Conservation (phyloP, 23 red algal genomes). For the Gracilaria caudata region DNA sequence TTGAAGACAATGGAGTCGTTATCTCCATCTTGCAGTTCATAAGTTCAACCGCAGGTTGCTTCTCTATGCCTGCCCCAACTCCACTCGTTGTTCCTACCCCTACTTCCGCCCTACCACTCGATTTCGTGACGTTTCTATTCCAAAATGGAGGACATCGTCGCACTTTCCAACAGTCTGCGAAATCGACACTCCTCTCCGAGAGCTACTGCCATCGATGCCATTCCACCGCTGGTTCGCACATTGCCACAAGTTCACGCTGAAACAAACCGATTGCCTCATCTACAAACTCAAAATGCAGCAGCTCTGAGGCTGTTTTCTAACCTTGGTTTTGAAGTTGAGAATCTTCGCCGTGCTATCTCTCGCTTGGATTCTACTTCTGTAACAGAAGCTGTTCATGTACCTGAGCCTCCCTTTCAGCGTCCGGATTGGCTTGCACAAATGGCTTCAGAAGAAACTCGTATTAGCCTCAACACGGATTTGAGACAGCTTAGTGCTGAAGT, state of each 20-base stretch:
- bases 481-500: constrained; percentile 1
- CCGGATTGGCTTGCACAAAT: constrained; percentile 22
- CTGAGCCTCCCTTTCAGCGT: constrained; percentile 8
- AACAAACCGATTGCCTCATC: constrained; percentile 28
- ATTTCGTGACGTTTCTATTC: neutral
- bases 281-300: constrained; percentile 18
- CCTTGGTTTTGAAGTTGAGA: constrained; percentile 41
- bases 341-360: constrained; percentile 24
- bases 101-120: neutral
- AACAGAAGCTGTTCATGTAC: constrained; percentile 10
- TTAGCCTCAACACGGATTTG: constrained; percentile 17
- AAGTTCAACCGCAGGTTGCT: neutral
- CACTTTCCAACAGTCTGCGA: constrained; percentile 21
- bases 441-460: constrained; percentile 32
- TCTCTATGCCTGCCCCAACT: neutral
- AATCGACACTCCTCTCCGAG: constrained; percentile 20
- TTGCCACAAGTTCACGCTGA: constrained; percentile 49
- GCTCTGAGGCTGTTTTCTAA: constrained; percentile 52
- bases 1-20: neutral
- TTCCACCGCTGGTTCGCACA: constrained; percentile 26
- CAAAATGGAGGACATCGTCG: constrained; percentile 35
- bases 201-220: constrained; percentile 18
- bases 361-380: constrained; percentile 26
- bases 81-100: neutral
- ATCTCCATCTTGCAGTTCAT: neutral